These are phyloP conservation scores for Populus tomentosa DNA, from an alignment of 441 rosid genomes.

Conservation along the genomic window DNA sequence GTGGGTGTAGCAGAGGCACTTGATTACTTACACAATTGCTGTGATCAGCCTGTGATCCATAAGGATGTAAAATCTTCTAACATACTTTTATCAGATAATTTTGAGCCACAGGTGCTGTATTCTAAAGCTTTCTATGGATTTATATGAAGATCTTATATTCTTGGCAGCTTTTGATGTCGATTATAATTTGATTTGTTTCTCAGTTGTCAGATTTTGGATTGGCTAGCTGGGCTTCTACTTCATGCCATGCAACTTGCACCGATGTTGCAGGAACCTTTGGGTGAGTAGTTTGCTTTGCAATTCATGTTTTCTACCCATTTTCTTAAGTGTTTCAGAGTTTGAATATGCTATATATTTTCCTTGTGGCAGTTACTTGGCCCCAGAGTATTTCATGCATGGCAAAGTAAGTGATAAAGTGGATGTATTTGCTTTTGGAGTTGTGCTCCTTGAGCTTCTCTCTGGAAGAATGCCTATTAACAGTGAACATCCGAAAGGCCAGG, in stretches of 20 bases:
- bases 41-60: conserved; percentile 69
- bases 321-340: background rate
- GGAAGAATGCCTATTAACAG: conserved; percentile 23
- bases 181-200: conserved; percentile 12
- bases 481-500: conserved; percentile 57
- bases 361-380: too few species aligned
- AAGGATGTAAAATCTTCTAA: conserved; percentile 84
- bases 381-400: too few species aligned
- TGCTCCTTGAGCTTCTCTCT: too few species aligned
- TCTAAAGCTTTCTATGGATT: background rate
- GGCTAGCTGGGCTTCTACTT: conserved; percentile 54
- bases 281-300: conserved; percentile 26
- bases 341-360: background rate
- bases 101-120: conserved; percentile 33
- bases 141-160: background rate
- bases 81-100: too few species aligned
- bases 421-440: too few species aligned
- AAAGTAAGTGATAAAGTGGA: too few species aligned
- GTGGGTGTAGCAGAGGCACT: conserved; percentile 81
- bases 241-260: conserved; percentile 41
- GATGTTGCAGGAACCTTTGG: conserved; percentile 93
- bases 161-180: conserved; percentile 7
- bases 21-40: conserved; percentile 62
- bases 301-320: background rate
- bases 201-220: conserved; percentile 96